A percentile compares a stretch with the other conserved stretches of the same genome.
These are phyloP conservation scores for Cryphonectria nitschkei DNA, from an alignment of 2,329 filamentous ascomycete species.

Conservation along the genomic window DNA sequence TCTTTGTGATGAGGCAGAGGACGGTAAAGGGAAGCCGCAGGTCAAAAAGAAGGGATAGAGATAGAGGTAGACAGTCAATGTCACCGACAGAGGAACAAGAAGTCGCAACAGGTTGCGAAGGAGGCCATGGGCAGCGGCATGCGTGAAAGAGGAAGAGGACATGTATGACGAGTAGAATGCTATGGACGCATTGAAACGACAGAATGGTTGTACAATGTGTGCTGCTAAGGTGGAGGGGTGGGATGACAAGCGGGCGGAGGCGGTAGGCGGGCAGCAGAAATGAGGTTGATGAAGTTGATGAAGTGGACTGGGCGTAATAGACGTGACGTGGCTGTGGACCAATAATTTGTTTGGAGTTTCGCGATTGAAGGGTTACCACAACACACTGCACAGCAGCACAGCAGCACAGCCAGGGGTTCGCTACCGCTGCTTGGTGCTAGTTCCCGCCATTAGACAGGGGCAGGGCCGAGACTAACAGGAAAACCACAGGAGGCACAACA, in stretches of 20 bases:
- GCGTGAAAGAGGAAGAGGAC: conserved; percentile 11
- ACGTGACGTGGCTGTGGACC: not conserved
- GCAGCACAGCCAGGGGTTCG: not conserved
- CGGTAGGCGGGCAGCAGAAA: not conserved
- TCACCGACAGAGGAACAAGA: conserved; percentile 67
- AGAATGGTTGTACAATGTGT: not conserved
- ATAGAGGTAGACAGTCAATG: conserved; percentile 79
- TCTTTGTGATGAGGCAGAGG: conserved; percentile 27
- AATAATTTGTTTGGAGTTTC: not conserved
- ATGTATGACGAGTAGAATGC: conserved; percentile 8
- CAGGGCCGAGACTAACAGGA: not conserved
- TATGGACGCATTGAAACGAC: conserved; percentile 12
- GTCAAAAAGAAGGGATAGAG: conserved; percentile 80
- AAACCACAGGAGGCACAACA: not conserved
- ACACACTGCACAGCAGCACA: not conserved
- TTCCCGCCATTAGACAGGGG: not conserved
- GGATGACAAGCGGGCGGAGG: not conserved
- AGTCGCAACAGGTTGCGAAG: conserved; percentile 62
- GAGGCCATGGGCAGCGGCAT: conserved; percentile 32
- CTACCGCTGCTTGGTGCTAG: not conserved
- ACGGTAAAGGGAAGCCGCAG: conserved; percentile 73
- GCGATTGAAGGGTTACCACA: not conserved
- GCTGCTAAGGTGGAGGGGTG: not conserved
- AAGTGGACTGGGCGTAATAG: not conserved
- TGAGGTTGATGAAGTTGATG: not conserved